Evolutionary conservation across 2,329 filamentous ascomycete species (phyloP), one percentile per base, ranked within the genome.

Genomic region (Xylariales sp.): DNA sequence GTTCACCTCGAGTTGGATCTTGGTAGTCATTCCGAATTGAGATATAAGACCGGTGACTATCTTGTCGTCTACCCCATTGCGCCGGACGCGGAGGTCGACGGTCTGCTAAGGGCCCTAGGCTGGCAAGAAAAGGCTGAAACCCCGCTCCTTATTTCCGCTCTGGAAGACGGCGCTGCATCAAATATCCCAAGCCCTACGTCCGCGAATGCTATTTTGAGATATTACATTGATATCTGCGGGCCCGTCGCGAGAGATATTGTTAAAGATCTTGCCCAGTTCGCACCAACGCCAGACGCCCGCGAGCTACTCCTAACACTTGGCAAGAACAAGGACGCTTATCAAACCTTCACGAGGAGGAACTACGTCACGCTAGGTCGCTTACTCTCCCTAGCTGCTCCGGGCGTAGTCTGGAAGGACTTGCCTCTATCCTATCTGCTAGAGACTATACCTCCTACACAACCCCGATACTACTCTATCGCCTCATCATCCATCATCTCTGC

Each of bases 31-130:
- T 60, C 57, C 10, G n/a, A 60, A 60, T n/a, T 60, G 2, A 50
- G 57, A 60, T 60, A 60, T 30, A 60, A 60, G 34, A 49, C 57
- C 30, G 45, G 57, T 41, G 56, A 49, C n/a, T 48, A 59, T 28
- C 45, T 59, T 30, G 56, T 45, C 30, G 45, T 59, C 30, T 59
- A 59, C 45, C 43, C 45, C 30, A 59, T 59, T 9, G 56, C 56
- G 1, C 56, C 43, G 18, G 43, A 49, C 10, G 45, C 39, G 16
- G 45, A 48, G 18, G 45, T 49, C 8, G n/a, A 59, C 30, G 43
- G 43, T 28, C 7, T 59, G 4, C 32, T 59, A 12, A 49, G 48
- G 3, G 45, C 45, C 9, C 6, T 59, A 28, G 56, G 56, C 32
- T 59, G 43, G 56, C 5, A 39, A 49, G 56, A 49, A 49, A 59